Evolutionary conservation across 768 basidiomycete species (phyloP).

Genomic region (Lentinus brumalis): DNA sequence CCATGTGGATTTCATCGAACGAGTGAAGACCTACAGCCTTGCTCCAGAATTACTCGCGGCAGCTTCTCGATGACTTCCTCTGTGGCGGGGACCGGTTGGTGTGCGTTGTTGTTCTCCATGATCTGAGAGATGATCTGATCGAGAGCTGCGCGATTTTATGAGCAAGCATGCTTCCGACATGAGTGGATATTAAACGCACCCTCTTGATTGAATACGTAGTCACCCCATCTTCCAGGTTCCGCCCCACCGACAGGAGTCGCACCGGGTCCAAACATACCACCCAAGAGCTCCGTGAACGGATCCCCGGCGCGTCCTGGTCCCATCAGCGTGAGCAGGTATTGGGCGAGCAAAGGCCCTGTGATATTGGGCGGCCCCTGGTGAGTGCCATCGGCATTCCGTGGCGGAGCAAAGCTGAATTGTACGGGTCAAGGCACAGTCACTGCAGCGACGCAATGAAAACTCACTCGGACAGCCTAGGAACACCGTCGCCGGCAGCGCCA

Average conservation of each 20-base stretch:
- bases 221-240: slow-evolving; percentile 70
- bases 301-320: slow-evolving; percentile 44
- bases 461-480: slow-evolving; percentile 22
- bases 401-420: slow-evolving; percentile 49
- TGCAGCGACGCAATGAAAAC: slow-evolving; percentile 21
- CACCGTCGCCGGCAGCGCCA: slow-evolving; percentile 18
- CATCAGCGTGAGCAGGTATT: slow-evolving; percentile 70
- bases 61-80: slow-evolving; percentile 76
- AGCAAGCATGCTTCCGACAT: neutral
- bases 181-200: slow-evolving; percentile 40
- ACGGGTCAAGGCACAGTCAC: neutral
- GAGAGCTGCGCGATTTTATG: slow-evolving; percentile 43
- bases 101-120: slow-evolving; percentile 77
- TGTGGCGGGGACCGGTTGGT: slow-evolving; percentile 82
- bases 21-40: slow-evolving; percentile 52
- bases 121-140: slow-evolving; percentile 86
- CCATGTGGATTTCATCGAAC: neutral
- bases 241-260: slow-evolving; percentile 33
- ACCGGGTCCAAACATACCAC: slow-evolving; percentile 30
- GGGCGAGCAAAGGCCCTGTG: slow-evolving; percentile 65
- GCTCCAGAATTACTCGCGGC: slow-evolving; percentile 60
- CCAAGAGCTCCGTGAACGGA: slow-evolving; percentile 46
- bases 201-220: slow-evolving; percentile 92
- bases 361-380: slow-evolving; percentile 41
- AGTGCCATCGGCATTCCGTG: slow-evolving; percentile 14